Evolutionary conservation across 768 basidiomycete genomes (phyloP).

Genomic region (Cyclocybe cylindracea): DNA sequence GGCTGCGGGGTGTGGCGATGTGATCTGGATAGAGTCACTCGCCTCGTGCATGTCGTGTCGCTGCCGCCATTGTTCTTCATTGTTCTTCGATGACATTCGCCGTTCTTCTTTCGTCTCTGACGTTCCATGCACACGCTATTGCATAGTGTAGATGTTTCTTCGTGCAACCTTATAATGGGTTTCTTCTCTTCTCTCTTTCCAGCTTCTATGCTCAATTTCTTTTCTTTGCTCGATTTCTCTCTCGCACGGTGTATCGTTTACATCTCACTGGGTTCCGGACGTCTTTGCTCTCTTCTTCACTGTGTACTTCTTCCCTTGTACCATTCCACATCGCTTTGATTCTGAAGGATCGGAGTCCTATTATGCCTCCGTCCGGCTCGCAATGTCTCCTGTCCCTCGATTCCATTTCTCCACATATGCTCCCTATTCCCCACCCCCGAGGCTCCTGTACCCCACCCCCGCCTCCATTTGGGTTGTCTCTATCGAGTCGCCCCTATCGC

Average conservation of each 20-base stretch:
- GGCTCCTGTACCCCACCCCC: background rate
- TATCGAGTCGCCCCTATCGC: background rate
- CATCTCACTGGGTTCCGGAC: constrained; percentile 4
- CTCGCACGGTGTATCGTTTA: constrained; percentile 4
- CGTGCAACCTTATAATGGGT: background rate
- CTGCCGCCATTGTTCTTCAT: constrained; percentile 1
- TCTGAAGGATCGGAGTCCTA: too few species aligned
- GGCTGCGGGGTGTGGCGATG: background rate
- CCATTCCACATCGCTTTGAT: background rate
- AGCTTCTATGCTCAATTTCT: constrained; percentile 4
- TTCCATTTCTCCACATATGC: constrained; percentile 3
- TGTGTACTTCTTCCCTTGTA: background rate
- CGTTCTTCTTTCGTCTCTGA: too few species aligned
- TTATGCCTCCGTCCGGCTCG: too few species aligned
- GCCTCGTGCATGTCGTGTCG: background rate
- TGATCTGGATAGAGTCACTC: background rate
- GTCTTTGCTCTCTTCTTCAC: background rate
- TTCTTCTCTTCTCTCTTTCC: constrained; percentile 4
- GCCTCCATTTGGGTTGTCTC: too few species aligned
- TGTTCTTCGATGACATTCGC: background rate
- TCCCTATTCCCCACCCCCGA: constrained; percentile 3
- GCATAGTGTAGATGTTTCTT: background rate
- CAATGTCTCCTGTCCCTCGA: background rate
- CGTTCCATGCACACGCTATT: too few species aligned
- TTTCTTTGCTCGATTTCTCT: constrained; percentile 4